Evolutionary conservation across 106 monocot species (phyloP), one percentile per base, ranked within the genome.

Genomic region (Apostasia ramifera): DNA sequence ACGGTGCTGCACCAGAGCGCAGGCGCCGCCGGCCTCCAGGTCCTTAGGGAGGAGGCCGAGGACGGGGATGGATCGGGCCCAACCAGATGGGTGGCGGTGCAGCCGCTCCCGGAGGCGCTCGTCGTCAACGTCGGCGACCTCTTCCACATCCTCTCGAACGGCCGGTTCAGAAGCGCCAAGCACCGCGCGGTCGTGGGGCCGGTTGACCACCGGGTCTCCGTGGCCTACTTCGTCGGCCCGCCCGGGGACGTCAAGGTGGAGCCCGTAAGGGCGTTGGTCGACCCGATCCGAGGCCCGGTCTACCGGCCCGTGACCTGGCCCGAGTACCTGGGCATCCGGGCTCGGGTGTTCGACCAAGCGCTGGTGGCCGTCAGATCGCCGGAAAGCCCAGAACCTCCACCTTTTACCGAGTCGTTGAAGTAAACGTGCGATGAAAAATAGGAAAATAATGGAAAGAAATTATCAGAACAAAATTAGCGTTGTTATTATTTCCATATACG

Each of bases 181-280:
- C 85, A 85, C 59, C 77, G 85, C 45, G 85, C 78, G 6, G 81
- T 85, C 2, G 85, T 85, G 50, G 73, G 75, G 57, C 71, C 64
- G 55, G 47, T 63, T n/a, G 41, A 44, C 9, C 71, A 81, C 44
- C 69, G 85, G 11, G n/a, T 75, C 39, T 85, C 85, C 5, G 61
- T 67, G 9, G 85, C 85, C 0, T 81, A 85, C 58, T 48, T 81
- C 65, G 61, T 71, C 53, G 85, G 85, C 61, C 78, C 75, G 47
- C 78, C 73, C n/a, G 11, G 52, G 6, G 44, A 60, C 61, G 60
- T 73, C 5, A 72, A 76, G 81, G 67, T 85, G 11, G 40, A 56
- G 0, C 81, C 85, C 15, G 47, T 64, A 2, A 55, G 7, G 3
- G 64, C 39, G 42, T 53, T 80, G 8, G 6, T 75, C 3, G 14